Conservation (phyloP, 495 filamentous ascomycete species). For the Aspergillus bridgeri region DNA sequence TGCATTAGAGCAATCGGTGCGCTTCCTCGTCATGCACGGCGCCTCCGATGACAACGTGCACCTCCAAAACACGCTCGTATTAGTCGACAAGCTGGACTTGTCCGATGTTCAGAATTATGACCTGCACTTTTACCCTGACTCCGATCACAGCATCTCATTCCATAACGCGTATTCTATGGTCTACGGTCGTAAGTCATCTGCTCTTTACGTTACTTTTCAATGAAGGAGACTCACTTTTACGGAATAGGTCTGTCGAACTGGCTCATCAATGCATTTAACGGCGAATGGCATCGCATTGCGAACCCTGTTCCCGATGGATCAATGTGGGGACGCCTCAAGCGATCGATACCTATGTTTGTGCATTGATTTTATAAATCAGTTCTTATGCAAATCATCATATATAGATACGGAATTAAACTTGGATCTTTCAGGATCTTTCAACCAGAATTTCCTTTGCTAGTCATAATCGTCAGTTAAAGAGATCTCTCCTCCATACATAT, state of each 20-base stretch:
- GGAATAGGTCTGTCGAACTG: constrained; percentile 76
- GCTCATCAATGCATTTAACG: constrained; percentile 96
- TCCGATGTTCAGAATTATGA: constrained; percentile 90
- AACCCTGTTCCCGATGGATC: constrained; percentile 57
- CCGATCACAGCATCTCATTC: constrained; percentile 92
- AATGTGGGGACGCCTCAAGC: constrained; percentile 25
- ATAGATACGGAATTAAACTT: neutral
- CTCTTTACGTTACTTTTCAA: constrained; percentile 6
- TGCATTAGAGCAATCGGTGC: constrained; percentile 66
- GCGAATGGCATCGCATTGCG: constrained; percentile 81
- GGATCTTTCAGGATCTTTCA: neutral
- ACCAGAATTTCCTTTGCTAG: neutral
- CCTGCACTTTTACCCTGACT: constrained; percentile 93
- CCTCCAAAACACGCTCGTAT: constrained; percentile 81
- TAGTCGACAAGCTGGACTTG: constrained; percentile 85
- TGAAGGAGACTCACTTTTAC: constrained; percentile 23
- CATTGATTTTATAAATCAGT: constrained; percentile 4
- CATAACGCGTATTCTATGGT: constrained; percentile 92
- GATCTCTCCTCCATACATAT: neutral
- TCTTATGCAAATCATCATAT: neutral
- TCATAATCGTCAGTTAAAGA: neutral
- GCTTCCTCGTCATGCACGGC: constrained; percentile 94
- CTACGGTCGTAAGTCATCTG: constrained; percentile 75
- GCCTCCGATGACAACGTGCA: constrained; percentile 96
- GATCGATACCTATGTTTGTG: constrained; percentile 17